Evolutionary conservation across 192 early-diverging fungal genomes (phyloP), one percentile per base, ranked within the genome.

Genomic region (Nowakowskiella sp.): DNA sequence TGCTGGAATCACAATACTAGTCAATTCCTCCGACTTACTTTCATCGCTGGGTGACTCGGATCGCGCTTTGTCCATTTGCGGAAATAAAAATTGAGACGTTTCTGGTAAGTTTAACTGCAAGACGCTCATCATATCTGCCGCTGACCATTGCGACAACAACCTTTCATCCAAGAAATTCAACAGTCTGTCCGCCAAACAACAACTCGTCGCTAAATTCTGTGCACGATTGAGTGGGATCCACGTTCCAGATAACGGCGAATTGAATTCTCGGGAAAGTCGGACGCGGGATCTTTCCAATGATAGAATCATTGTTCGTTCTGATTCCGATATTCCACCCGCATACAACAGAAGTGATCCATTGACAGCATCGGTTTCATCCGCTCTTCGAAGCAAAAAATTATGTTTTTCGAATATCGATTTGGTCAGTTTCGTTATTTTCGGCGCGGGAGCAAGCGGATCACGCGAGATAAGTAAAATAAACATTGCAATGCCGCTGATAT

Each of bases 181-280:
- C n/a, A n/a, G n/a, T n/a, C n/a, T n/a, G n/a, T n/a, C n/a, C n/a
- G n/a, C 81, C 5, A 95, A 62, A 24, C 86, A 87, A 56, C 87
- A 86, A 0, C 83, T 90, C 1, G 86, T 71, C 0, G 91, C 86
- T 42, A 96, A 71, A 4, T 86, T 87, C 23, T 85, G 78, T 4
- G 89, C 92, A 3, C 92, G 81, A 1, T 74, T 68, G 22, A 96
- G 74, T 6, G 92, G 92, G 45, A 96, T 89, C 92, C 92, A 96
- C 3, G 91, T 93, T 25, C 92, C 92, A 45, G 79, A 83, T 24
- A 93, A 67, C 53, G 75, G 70, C 26, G 80, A 83, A 22, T 78
- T 72, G 33, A 76, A 75, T 53, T 84, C 77, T 8, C 84, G 81
- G 58, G 83, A 76, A n/a, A n/a, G n/a, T 42, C 88, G 82, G 45